Base-by-base conservation (phyloP, 1,284 basidiomycete species). In the Mycena sp. region DNA sequence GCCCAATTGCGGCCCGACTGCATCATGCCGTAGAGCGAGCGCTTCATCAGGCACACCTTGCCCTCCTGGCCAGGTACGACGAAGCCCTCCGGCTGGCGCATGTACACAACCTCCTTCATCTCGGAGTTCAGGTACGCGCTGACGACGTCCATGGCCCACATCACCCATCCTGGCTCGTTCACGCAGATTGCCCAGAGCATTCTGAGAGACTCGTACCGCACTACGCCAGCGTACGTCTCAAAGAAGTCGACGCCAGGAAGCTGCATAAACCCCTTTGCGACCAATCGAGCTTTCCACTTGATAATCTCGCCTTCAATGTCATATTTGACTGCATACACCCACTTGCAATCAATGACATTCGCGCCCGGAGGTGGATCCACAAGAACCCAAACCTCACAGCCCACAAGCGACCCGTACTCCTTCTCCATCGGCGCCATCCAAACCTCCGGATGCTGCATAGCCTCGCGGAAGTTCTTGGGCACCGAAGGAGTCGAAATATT, bases 101-200 rank as follows among this genome's bases (percentile, higher is more conserved):
- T 81, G 48, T 78, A 81, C 9, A 82, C 73, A 9, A 35, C 45
- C 48, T 83, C 78, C 21, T 77, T 70, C 52, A 65, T 55, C 7
- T 53, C 51, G 6, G n/a, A 32, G 19, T 65, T 65, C 10, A 65
- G 50, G 26, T 65, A 65, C 2, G 64, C 64, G 29, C 64, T 57
- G 0, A 57, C 53, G 17, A 62, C 59, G 26, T 65, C 59, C 49
- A 65, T 57, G 5, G 59, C 41, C 49, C 59, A 60, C 55, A 62
- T 60, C 7, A 61, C 32, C 54, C 57, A 59, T 1, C 61, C 61
- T 2, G 62, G 62, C 35, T 63, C 50, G n/a, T 63, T 26, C 19
- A 63, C 56, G 37, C 56, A 58, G 3, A 77, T 55, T 0, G 74
- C 71, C 10, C 75, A 54, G 5, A 61, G 32, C 58, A 59, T 65